phyloP scores from a whole-genome alignment of 176 grass and related monocot species.

The Saccharum spontaneum region DNA sequence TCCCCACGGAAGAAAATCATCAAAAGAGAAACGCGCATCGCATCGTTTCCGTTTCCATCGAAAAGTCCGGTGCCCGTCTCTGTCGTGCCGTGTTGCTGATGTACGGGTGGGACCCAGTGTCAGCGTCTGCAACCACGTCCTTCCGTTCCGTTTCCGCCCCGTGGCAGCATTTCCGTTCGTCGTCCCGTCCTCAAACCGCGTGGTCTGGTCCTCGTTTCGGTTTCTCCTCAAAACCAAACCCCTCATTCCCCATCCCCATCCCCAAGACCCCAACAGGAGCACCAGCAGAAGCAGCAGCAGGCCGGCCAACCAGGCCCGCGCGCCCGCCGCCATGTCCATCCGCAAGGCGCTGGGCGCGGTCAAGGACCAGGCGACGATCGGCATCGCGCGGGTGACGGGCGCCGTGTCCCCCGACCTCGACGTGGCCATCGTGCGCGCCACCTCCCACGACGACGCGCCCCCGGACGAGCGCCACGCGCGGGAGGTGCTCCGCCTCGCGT shows the following conservation, averaged over 20 bases:
- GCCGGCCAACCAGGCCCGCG: not conserved
- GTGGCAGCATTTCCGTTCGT: too few species aligned
- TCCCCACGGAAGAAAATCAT: too few species aligned
- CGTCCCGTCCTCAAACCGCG: too few species aligned
- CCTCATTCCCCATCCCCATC: not conserved
- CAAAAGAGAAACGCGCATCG: too few species aligned
- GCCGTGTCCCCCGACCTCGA: slow-evolving; percentile 63
- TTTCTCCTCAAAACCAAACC: not conserved
- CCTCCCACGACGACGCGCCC: slow-evolving; percentile 62
- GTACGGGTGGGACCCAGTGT: too few species aligned
- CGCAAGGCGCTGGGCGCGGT: slow-evolving; percentile 76
- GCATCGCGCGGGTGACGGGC: slow-evolving; percentile 68
- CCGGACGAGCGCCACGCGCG: slow-evolving; percentile 56
- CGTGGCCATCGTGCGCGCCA: slow-evolving; percentile 71
- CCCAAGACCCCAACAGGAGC: too few species aligned
- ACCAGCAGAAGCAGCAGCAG: not conserved
- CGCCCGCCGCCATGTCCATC: slow-evolving; percentile 36
- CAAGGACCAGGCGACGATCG: slow-evolving; percentile 81
- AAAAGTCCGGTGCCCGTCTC: too few species aligned
- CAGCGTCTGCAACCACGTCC: too few species aligned
- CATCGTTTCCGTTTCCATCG: too few species aligned
- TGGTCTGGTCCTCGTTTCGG: not conserved
- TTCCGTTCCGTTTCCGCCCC: too few species aligned
- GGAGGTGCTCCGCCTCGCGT: slow-evolving; percentile 54
- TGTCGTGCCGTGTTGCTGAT: too few species aligned